phyloP scores from a whole-genome alignment of 2,329 filamentous ascomycete genomes.

The Botrytis medusae region DNA sequence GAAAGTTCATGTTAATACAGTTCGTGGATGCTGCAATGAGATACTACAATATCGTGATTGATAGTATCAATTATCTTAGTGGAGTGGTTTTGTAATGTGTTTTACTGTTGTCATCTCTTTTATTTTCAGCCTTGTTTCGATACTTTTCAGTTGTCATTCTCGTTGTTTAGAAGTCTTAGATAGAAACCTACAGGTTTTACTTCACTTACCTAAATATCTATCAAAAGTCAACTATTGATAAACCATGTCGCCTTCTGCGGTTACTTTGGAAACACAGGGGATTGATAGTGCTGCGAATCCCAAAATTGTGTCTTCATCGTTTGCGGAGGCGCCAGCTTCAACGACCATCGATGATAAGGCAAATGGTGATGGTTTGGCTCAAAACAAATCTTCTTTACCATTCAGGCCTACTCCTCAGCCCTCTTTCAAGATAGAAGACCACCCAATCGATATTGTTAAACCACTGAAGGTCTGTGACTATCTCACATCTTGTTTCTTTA shows the following conservation, averaged over 20 bases:
- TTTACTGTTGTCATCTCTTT: neutral
- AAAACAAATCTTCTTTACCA: neutral
- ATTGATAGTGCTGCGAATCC: neutral
- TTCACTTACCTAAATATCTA: neutral
- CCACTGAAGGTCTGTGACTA: slow-evolving; percentile 13
- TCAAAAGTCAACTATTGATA: neutral
- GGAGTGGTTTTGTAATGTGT: no score
- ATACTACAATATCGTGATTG: slow-evolving; percentile 15
- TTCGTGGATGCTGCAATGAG: slow-evolving; percentile 16
- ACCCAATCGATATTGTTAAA: slow-evolving; percentile 18
- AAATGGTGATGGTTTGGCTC: neutral
- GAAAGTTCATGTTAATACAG: neutral
- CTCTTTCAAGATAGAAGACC: slow-evolving; percentile 23
- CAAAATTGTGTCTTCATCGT: neutral
- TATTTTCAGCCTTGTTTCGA: neutral
- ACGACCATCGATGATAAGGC: neutral
- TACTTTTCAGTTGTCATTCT: neutral
- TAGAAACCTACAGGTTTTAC: neutral
- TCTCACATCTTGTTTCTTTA: no score
- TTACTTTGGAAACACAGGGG: neutral
- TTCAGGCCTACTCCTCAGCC: slow-evolving; percentile 17
- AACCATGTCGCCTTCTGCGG: slow-evolving; percentile 10
- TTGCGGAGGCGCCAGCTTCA: neutral
- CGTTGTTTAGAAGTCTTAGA: neutral
- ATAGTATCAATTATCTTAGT: neutral